Base-by-base conservation (phyloP, 495 filamentous ascomycete species). In the Aspergillus bertholletiae region DNA sequence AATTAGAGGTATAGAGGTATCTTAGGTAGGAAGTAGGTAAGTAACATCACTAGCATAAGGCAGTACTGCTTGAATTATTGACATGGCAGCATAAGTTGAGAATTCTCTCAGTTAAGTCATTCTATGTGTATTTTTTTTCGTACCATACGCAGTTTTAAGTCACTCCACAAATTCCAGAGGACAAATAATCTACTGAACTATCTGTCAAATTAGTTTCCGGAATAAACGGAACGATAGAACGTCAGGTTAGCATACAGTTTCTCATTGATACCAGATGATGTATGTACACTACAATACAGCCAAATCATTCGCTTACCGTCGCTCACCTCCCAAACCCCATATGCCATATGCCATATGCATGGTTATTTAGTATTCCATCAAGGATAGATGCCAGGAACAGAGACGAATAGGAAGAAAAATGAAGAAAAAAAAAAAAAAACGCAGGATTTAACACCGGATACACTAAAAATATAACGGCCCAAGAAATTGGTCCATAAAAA, bases 371-470 rank as follows among this genome's bases (percentile, higher is more conserved):
- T 47, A 30, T 55, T 27, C 23, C n/a, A 49, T 43, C 21, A 53
- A 59, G 62, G 56, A 68, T 66, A 63, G 39, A 56, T 51, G 44
- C 18, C 50, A 56, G 58, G 11, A 30, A 35, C 22, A 53, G 18
- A 45, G 15, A 55, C 27, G 37, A 51, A 18, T 53, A 59, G 49
- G 46, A 15, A 53, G 27, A 55, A 13, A 37, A 26, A n/a, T n/a
- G n/a, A n/a, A n/a, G n/a, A 41, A 51, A 12, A 51, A 45, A 45
- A 20, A 34, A 32, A 11, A 17, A 34, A 49, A 55, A 20, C 24
- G 54, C n/a, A 37, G 8, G 24, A 26, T 24, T 27, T 15, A 44
- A 32, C 13, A 49, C 18, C 26, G 27, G 17, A 49, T 34, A 34
- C 17, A 49, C 46, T 22, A 34, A 53, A 26, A 44, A 61, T 54